Evolutionary conservation across 164 flowering plant genomes (phyloP), one percentile per base, ranked within the genome.

Genomic region (Aristolochia contorta): DNA sequence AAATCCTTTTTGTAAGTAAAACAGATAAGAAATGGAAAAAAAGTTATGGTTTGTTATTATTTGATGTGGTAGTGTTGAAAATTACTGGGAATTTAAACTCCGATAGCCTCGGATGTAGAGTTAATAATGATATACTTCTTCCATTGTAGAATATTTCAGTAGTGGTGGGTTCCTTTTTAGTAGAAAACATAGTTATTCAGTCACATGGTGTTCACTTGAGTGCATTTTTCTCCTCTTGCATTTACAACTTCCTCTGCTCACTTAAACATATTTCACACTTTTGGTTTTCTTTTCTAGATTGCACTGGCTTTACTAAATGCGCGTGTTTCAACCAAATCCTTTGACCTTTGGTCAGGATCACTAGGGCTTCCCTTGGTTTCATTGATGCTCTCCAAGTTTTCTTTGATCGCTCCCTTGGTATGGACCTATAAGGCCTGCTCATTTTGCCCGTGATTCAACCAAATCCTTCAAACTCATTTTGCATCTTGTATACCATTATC

Each of bases 351-450:
- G 96, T 86, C 91, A 7, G 54, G 53, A 33, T 83, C 86, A 45
- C 25, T 79, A 23, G 63, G 74, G 27, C 67, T 70, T 64, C 95
- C 91, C 13, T 73, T 93, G 70, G 72, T 84, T 57, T 72, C 87
- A 21, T 69, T 85, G 55, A 75, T 93, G 90, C 80, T 93, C 47
- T 90, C 97, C 66, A 86, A 81, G 59, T 86, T 93, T 67, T 81
- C 91, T 50, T 72, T 93, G 84, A 88, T 93, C 68, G 63, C 75
- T n/a, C 96, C 99, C 66, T 63, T 90, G 89, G 99, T 90, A 86
- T 12, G 66, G 27, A 55, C 43, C 20, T 12, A 23, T 16, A 14
- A 10, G 37, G 56, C 56, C 33, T 53, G 12, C 58, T 43, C n/a
- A n/a, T n/a, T n/a, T n/a, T n/a, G n/a, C n/a, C n/a, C n/a, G n/a